These are phyloP conservation scores for Suillus paluster DNA, from an alignment of 768 basidiomycete genomes.

Conservation along the genomic window DNA sequence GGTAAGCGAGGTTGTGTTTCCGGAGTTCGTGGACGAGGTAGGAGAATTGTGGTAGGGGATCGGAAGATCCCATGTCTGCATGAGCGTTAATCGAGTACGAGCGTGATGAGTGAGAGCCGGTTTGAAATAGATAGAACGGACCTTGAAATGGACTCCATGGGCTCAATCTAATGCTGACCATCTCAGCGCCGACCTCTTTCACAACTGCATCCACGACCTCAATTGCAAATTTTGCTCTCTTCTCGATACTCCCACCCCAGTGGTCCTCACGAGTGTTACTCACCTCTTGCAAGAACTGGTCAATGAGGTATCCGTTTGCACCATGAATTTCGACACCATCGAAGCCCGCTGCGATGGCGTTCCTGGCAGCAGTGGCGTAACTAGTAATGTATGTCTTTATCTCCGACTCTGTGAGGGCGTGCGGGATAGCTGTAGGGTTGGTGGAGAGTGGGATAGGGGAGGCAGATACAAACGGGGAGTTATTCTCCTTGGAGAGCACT, in stretches of 20 bases:
- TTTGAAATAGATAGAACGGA: slow-evolving; percentile 11
- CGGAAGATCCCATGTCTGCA: slow-evolving; percentile 40
- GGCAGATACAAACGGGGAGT: slow-evolving; percentile 28
- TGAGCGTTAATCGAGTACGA: not conserved
- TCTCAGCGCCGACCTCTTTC: slow-evolving; percentile 47
- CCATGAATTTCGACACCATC: slow-evolving; percentile 55
- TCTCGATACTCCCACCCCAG: slow-evolving; percentile 56
- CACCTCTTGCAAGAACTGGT: slow-evolving; percentile 47
- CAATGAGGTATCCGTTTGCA: slow-evolving; percentile 38
- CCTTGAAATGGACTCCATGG: slow-evolving; percentile 45
- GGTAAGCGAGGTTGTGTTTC: slow-evolving; percentile 41
- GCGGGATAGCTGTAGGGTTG: slow-evolving; percentile 30
- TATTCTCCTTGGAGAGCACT: slow-evolving; percentile 20
- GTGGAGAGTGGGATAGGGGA: slow-evolving; percentile 24
- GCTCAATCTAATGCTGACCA: slow-evolving; percentile 46
- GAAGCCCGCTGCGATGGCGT: slow-evolving; percentile 63
- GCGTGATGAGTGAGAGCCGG: not conserved
- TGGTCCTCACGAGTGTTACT: slow-evolving; percentile 49
- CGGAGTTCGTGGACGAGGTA: slow-evolving; percentile 35
- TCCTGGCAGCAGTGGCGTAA: slow-evolving; percentile 53
- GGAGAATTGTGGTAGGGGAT: slow-evolving; percentile 41
- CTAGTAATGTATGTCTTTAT: slow-evolving; percentile 48
- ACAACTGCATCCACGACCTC: slow-evolving; percentile 48
- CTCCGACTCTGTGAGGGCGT: slow-evolving; percentile 45
- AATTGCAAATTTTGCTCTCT: slow-evolving; percentile 50